phyloP scores from a whole-genome alignment of 176 grass and related monocot genomes.

The Bonia amplexicaulis region DNA sequence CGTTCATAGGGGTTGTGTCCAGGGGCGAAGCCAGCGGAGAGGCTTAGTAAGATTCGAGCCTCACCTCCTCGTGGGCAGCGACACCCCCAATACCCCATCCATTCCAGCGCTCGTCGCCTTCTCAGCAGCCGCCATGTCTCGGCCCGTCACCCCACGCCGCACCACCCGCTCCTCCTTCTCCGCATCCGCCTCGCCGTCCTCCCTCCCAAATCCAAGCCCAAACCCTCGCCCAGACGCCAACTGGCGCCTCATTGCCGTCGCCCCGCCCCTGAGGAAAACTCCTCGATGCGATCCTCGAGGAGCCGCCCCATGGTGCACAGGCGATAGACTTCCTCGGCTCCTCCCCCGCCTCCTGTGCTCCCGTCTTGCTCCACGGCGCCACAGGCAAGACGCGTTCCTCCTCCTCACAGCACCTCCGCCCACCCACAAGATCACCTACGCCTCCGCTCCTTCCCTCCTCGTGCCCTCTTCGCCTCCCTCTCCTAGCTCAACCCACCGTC shows the following conservation, averaged over 20 bases:
- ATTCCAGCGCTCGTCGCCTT: not conserved
- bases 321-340: constrained; percentile 60
- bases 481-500: constrained; percentile 41
- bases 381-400: constrained; percentile 76
- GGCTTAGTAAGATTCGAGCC: too few relatives aligned
- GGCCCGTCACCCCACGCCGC: constrained; percentile 38
- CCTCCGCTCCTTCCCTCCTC: constrained; percentile 60
- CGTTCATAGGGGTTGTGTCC: too few relatives aligned
- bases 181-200: not conserved
- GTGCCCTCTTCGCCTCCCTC: constrained; percentile 54
- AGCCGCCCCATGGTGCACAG: constrained; percentile 42
- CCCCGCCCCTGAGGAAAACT: not conserved
- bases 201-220: constrained; percentile 31
- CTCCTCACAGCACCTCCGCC: constrained; percentile 48
- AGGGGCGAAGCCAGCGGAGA: too few relatives aligned
- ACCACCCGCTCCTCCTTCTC: constrained; percentile 36
- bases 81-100: too few relatives aligned
- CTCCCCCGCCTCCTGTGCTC: constrained; percentile 55
- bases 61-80: too few relatives aligned
- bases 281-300: constrained; percentile 18
- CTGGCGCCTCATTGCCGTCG: not conserved
- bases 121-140: constrained; percentile 5
- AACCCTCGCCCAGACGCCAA: not conserved
- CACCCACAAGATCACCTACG: constrained; percentile 54
- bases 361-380: constrained; percentile 69